Conservation (phyloP, 306 rosid genomes). For the Sesbania bispinosa region DNA sequence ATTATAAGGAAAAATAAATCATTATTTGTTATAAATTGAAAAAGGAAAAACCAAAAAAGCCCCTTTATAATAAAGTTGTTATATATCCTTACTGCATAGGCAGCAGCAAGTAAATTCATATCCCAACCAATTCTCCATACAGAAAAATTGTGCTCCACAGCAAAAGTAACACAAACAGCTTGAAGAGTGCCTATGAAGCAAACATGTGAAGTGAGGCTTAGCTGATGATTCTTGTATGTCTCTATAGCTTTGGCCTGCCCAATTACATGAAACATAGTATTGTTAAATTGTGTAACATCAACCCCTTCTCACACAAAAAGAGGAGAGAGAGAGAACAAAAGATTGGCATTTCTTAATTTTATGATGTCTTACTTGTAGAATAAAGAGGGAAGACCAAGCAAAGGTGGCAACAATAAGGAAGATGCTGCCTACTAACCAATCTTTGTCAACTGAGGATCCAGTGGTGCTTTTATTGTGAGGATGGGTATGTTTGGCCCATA, state of each 20-base stretch:
- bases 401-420: constrained; percentile 83
- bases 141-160: constrained; percentile 61
- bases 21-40: background rate
- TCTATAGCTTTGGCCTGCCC: constrained; percentile 63
- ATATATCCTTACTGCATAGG: no score
- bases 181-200: constrained; percentile 84
- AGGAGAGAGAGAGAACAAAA: no score
- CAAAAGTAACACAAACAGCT: constrained; percentile 82
- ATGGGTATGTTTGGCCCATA: constrained; percentile 58
- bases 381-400: constrained; percentile 94
- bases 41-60: no score
- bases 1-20: background rate
- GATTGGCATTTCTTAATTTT: no score
- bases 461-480: constrained; percentile 21
- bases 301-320: no score
- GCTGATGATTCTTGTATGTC: constrained; percentile 83
- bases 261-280: background rate
- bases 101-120: constrained; percentile 30
- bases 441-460: constrained; percentile 31
- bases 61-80: background rate
- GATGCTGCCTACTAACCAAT: constrained; percentile 72
- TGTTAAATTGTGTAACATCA: background rate
- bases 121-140: constrained; percentile 93
- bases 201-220: constrained; percentile 68
- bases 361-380: constrained; percentile 66